Percentiles rank a stretch among this genome's conserved stretches.
These are phyloP conservation scores for Mycena kentingensis DNA, from an alignment of 768 basidiomycete genomes.

Conservation along the genomic window DNA sequence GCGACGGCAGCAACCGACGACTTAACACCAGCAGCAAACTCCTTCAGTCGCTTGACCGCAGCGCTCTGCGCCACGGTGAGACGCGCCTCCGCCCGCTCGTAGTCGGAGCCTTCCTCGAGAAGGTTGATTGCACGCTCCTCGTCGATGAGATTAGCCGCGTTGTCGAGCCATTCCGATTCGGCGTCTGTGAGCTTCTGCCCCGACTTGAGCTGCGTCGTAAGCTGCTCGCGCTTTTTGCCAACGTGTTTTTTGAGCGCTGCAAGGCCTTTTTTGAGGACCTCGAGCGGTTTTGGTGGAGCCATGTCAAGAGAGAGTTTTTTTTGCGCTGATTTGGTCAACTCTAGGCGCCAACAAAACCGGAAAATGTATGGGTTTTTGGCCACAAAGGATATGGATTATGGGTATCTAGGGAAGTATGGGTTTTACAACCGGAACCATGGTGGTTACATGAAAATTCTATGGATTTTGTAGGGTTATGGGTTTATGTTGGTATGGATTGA, in stretches of 20 bases:
- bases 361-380: conserved; percentile 21
- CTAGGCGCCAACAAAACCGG: neutral
- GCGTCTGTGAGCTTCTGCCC: conserved; percentile 13
- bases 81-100: conserved; percentile 18
- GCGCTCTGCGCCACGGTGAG: neutral
- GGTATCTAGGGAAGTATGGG: conserved; percentile 4
- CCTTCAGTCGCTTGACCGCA: conserved; percentile 6
- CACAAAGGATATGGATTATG: conserved; percentile 15
- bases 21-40: conserved; percentile 7
- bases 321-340: neutral
- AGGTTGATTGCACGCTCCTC: conserved; percentile 23
- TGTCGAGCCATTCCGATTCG: conserved; percentile 27
- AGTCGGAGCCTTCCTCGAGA: conserved; percentile 25
- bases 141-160: conserved; percentile 26
- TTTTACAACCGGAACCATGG: conserved; percentile 19
- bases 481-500: conserved; percentile 23
- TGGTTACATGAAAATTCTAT: conserved; percentile 25
- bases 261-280: conserved; percentile 23
- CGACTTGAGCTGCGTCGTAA: conserved; percentile 7
- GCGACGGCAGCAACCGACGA: neutral
- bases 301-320: neutral
- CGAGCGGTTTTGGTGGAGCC: conserved; percentile 10
- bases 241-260: conserved; percentile 12
- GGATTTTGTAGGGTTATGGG: conserved; percentile 24
- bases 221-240: conserved; percentile 5